These are phyloP conservation scores for Lactifluus volemus DNA, from an alignment of 768 basidiomycete genomes.

Conservation along the genomic window DNA sequence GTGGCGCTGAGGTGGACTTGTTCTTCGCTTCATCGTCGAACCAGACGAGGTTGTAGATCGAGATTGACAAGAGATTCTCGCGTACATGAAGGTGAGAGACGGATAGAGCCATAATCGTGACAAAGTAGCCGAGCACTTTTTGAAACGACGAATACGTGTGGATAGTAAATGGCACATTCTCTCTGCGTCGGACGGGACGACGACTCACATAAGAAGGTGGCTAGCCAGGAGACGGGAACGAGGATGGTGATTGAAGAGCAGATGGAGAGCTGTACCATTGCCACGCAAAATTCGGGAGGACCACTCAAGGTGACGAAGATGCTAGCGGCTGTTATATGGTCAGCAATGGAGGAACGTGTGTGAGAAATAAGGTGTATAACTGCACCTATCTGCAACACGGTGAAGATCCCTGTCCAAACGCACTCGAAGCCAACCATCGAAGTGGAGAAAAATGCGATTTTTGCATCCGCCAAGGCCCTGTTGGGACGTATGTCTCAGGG, in stretches of 20 bases:
- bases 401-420: constrained; percentile 42
- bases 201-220: constrained; percentile 24
- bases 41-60: constrained; percentile 51
- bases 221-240: constrained; percentile 25
- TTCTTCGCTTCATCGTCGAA: constrained; percentile 27
- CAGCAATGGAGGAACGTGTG: background rate
- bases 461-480: constrained; percentile 28
- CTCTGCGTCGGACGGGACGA: background rate
- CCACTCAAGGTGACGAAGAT: constrained; percentile 40
- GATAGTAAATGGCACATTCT: background rate
- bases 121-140: constrained; percentile 45
- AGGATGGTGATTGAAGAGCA: constrained; percentile 26
- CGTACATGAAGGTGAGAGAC: constrained; percentile 35
- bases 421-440: constrained; percentile 45
- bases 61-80: constrained; percentile 43
- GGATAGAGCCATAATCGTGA: constrained; percentile 40
- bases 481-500: constrained; percentile 10
- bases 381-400: constrained; percentile 40
- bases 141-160: background rate
- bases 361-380: background rate
- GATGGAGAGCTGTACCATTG: constrained; percentile 14
- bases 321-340: constrained; percentile 34
- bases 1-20: background rate
- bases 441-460: constrained; percentile 30
- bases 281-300: constrained; percentile 29